Base-by-base conservation (phyloP, 1,139 yeast genomes). In the Yamadazyma mexicana region DNA sequence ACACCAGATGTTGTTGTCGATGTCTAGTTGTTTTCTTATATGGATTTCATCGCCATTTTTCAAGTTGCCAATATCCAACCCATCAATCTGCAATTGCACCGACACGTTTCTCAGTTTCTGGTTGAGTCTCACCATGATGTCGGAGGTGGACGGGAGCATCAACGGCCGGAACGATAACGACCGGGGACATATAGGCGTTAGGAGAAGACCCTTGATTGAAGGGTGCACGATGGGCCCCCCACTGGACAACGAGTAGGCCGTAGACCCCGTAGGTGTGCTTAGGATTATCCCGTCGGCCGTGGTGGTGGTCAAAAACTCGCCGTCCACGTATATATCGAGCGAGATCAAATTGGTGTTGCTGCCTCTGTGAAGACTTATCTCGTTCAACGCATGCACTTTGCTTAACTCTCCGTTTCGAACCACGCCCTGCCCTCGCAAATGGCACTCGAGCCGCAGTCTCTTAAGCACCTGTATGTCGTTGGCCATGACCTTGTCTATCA, bases 191-290 rank as follows among this genome's bases (percentile, higher is more conserved):
- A 91, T 87, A 6, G 97, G 97, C 0, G 96, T 87, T 28, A 89
- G 63, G 40, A 89, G 63, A 7, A 88, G 83, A 44, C 95, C 84
- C 12, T 89, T 84, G 3, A 91, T 95, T 37, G 82, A 66, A 0
- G 98, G 97, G 49, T 91, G 95, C 1, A 87, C 92, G 42, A 91
- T 91, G 9, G 96, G 81, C 1, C 98, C 97, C 7, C 98, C 97
- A 1, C 95, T 80, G 20, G 89, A 80, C 37, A 91, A 67, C 0
- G 96, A 87, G 59, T 91, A 91, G 0, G 97, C 97, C 0, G 98
- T 91, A 7, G 96, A 87, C 0, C 98, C 98, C 0, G 98, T 91
- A 9, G 98, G 98, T 0, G 97, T 86, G 8, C 94, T 75, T 37
- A 88, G 70, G 7, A 83, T 79, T 12, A 91, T 77, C 16, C 98